phyloP scores from a whole-genome alignment of 140 eudicot genomes.

The Bidens hawaiensis region DNA sequence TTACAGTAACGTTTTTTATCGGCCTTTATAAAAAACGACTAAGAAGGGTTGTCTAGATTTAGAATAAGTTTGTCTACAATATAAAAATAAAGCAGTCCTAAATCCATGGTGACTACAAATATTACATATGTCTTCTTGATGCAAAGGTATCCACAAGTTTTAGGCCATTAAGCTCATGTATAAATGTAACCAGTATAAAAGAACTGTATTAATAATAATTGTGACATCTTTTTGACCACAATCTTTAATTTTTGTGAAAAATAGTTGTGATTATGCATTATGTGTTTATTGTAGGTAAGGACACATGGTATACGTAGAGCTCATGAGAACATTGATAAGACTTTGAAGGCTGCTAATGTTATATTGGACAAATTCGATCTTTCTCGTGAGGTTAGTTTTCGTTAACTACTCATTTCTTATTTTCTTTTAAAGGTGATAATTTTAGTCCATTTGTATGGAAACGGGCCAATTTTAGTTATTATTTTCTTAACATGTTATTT shows the following conservation, averaged over 20 bases:
- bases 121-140: no score
- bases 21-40: no score
- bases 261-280: background rate
- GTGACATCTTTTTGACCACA: no score
- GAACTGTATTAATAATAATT: no score
- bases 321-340: constrained; percentile 82
- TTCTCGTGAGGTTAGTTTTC: constrained; percentile 59
- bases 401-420: constrained; percentile 5
- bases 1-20: no score
- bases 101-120: no score
- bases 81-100: no score
- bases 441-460: background rate
- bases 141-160: no score
- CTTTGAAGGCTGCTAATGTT: constrained; percentile 72
- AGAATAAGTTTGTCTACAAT: no score
- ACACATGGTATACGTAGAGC: constrained; percentile 82
- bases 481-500: background rate
- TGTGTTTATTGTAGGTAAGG: constrained; percentile 42
- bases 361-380: constrained; percentile 62
- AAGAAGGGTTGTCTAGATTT: no score
- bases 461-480: background rate
- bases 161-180: no score
- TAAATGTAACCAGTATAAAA: no score
- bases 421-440: background rate
- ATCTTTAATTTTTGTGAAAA: background rate